Evolutionary conservation across 768 basidiomycete species (phyloP), one percentile per base, ranked within the genome.

Genomic region (Russula lepida): DNA sequence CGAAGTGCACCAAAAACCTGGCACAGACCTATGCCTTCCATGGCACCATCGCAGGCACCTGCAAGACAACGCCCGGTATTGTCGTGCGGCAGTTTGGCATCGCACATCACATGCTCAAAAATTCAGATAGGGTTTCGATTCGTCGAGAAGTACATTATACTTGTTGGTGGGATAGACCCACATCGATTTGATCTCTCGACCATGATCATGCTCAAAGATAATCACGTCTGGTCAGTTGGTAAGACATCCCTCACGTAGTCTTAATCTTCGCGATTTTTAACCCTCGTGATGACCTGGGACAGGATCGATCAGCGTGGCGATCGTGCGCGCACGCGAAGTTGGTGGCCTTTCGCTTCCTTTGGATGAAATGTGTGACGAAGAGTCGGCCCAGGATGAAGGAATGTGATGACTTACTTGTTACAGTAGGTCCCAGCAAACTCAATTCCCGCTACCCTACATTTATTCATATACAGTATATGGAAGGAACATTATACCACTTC

Each of bases 121-220:
- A n/a, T n/a, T n/a, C 13, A 37, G 13, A 25, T 28, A 89, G 88
- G 95, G 2, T 99, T 99, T 77, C 80, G 97, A 50, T 78, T 98
- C 32, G 95, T 98, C 6, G 97, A 99, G 74, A 99, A 99, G 74
- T 98, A 99, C 71, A 95, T 86, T 4, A 98, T 99, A 95, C 74
- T 98, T 48, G 92, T 98, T 13, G 97, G 97, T 19, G 97, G 97
- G 6, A 88, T 98, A 68, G 95, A 99, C 71, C 77, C 91, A 9
- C 97, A 99, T 76, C 84, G 97, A 25, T 88, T 97, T 67, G 95
- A 98, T 72, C 79, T 98, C n/a, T 94, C 91, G 30, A 91, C 89
- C 71, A 98, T 99, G 97, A 95, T 99, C 70, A 99, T 99, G 97
- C 83, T 99, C 69, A 98, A 98, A 74, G 97, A 99, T 69, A 99